These are phyloP conservation scores for Wickerhamiella lipophila DNA, from an alignment of 805 yeast species.

Conservation along the genomic window DNA sequence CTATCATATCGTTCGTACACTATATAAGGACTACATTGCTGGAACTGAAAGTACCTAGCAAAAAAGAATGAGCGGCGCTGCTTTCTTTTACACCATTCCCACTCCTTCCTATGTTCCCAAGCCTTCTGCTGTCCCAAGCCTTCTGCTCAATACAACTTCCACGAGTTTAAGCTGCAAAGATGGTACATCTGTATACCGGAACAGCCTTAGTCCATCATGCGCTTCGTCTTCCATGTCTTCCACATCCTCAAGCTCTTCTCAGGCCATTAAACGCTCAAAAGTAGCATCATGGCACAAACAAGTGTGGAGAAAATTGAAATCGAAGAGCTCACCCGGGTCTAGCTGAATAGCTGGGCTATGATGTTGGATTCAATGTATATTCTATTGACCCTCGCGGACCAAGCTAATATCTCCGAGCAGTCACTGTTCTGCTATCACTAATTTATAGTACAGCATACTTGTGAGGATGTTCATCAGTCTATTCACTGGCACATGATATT, in stretches of 20 bases:
- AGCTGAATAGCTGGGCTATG: neutral
- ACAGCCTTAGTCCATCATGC: neutral
- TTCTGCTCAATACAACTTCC: neutral
- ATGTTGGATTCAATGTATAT: no score
- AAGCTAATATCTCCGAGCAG: no score
- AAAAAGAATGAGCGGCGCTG: neutral
- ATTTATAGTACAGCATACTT: no score
- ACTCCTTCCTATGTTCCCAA: neutral
- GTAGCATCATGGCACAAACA: neutral
- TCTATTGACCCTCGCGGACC: no score
- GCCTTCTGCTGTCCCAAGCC: neutral
- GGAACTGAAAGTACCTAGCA: neutral
- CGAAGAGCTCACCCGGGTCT: neutral
- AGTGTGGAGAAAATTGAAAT: neutral
- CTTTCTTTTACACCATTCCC: conserved; percentile 3
- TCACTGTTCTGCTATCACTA: no score
- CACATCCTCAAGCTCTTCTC: neutral
- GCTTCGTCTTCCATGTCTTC: neutral
- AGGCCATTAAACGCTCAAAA: neutral
- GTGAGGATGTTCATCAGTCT: no score
- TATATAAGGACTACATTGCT: neutral
- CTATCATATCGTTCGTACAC: neutral
- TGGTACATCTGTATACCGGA: neutral
- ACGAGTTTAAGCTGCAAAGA: neutral
- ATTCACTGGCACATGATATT: no score